A percentile compares a stretch with the other conserved stretches of the same genome.
Conservation (phyloP, 1,139 yeast species). For the Blastobotrys buckinghamii region DNA sequence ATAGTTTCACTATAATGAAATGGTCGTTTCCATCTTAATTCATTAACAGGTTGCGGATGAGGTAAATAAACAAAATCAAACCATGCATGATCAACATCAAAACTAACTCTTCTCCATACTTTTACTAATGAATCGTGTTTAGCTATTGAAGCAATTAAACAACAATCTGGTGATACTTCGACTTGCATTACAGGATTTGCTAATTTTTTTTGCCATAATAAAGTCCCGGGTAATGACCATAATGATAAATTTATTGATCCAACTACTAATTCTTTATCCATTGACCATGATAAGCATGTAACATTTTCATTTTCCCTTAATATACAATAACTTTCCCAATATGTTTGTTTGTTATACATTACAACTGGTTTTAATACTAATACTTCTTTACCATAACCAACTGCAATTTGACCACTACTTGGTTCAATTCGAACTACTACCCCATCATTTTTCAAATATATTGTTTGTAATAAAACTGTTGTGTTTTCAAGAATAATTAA, state of each 20-base stretch:
- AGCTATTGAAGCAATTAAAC: slow-evolving; percentile 59
- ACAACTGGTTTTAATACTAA: slow-evolving; percentile 24
- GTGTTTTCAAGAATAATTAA: slow-evolving; percentile 56
- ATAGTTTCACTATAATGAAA: slow-evolving; percentile 23
- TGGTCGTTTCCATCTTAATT: slow-evolving; percentile 31
- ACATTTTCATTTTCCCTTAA: slow-evolving; percentile 25
- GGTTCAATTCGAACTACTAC: slow-evolving; percentile 56
- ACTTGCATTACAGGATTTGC: slow-evolving; percentile 52
- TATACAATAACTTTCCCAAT: slow-evolving; percentile 13
- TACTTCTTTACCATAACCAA: slow-evolving; percentile 37
- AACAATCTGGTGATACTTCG: slow-evolving; percentile 57
- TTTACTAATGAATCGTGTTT: slow-evolving; percentile 61
- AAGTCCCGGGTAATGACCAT: slow-evolving; percentile 36
- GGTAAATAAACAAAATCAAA: slow-evolving; percentile 68
- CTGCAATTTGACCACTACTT: slow-evolving; percentile 43
- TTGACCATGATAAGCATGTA: slow-evolving; percentile 56
- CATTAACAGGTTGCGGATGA: slow-evolving; percentile 55
- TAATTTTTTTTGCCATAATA: slow-evolving; percentile 21
- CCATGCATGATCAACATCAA: slow-evolving; percentile 57
- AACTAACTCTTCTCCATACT: slow-evolving; percentile 72
- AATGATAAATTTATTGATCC: slow-evolving; percentile 55
- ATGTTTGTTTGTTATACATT: slow-evolving; percentile 24
- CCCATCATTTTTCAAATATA: slow-evolving; percentile 66
- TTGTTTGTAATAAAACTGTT: slow-evolving; percentile 60
- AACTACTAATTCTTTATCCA: slow-evolving; percentile 51